Conservation (phyloP, 805 yeast genomes). For the Saturnispora saitoi region DNA sequence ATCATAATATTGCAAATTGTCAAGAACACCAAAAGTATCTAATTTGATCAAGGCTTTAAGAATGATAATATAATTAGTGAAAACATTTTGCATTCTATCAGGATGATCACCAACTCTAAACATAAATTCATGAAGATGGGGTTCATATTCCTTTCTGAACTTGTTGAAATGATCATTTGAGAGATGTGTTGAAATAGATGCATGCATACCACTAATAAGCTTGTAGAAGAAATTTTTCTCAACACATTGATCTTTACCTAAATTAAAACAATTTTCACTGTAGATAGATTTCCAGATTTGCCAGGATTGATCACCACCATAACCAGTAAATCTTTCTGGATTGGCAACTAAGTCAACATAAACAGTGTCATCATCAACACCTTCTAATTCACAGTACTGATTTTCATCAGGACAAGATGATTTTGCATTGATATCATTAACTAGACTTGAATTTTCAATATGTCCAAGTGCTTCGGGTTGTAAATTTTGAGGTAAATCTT, state of each 20-base stretch:
- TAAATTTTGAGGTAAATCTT: conserved; percentile 62
- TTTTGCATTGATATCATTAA: conserved; percentile 25
- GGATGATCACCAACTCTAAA: conserved; percentile 83
- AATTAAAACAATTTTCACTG: conserved; percentile 73
- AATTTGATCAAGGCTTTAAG: conserved; percentile 69
- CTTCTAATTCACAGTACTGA: conserved; percentile 63
- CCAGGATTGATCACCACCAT: conserved; percentile 84
- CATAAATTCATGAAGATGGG: conserved; percentile 76
- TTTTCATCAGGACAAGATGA: conserved; percentile 12
- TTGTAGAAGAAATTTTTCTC: conserved; percentile 88
- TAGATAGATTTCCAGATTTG: conserved; percentile 92
- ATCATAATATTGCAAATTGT: conserved; percentile 23
- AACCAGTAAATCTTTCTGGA: conserved; percentile 95
- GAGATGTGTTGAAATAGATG: conserved; percentile 88
- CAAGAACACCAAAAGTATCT: conserved; percentile 25
- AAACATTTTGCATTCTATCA: conserved; percentile 82
- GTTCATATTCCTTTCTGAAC: conserved; percentile 72
- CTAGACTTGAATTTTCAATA: conserved; percentile 31
- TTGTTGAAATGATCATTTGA: conserved; percentile 70
- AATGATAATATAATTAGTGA: conserved; percentile 85
- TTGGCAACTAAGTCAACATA: conserved; percentile 80
- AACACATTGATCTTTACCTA: conserved; percentile 46
- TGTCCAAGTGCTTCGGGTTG: conserved; percentile 63
- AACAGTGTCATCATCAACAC: conserved; percentile 57
- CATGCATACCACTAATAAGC: conserved; percentile 87